Conservation (phyloP, 805 yeast genomes). For the Zygoascus ofunaensis region DNA sequence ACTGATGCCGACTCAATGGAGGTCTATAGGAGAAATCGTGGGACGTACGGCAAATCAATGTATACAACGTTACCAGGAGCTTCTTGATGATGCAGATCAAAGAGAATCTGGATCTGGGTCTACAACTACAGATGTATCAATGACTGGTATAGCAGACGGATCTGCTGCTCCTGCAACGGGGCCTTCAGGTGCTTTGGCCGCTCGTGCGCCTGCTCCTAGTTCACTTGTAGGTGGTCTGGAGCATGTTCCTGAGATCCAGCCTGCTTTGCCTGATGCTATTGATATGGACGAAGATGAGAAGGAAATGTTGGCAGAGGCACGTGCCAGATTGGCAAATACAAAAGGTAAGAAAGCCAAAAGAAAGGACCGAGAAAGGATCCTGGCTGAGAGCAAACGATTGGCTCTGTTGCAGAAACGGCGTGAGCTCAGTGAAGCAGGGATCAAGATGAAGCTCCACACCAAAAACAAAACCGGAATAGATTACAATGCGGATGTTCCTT, state of each 20-base stretch:
- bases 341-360: constrained; percentile 92
- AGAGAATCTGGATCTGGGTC: constrained; percentile 27
- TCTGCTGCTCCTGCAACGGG: constrained; percentile 39
- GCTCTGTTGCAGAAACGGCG: constrained; percentile 66
- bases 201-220: constrained; percentile 26
- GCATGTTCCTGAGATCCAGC: constrained; percentile 63
- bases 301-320: constrained; percentile 92
- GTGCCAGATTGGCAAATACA: constrained; percentile 82
- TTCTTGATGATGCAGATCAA: constrained; percentile 46
- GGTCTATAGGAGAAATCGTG: constrained; percentile 71
- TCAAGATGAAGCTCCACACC: constrained; percentile 33
- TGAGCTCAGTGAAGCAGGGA: constrained; percentile 23
- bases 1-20: constrained; percentile 87
- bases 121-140: constrained; percentile 29
- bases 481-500: constrained; percentile 74
- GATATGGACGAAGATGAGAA: constrained; percentile 79
- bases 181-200: not conserved
- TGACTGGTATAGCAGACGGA: constrained; percentile 47
- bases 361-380: constrained; percentile 73
- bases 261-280: constrained; percentile 72
- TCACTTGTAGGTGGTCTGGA: constrained; percentile 48
- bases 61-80: constrained; percentile 70
- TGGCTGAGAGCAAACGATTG: constrained; percentile 67
- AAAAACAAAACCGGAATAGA: constrained; percentile 58
- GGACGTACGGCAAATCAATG: constrained; percentile 84